Conservation (phyloP, 2,329 filamentous ascomycete species). For the Helotiales sp. region DNA sequence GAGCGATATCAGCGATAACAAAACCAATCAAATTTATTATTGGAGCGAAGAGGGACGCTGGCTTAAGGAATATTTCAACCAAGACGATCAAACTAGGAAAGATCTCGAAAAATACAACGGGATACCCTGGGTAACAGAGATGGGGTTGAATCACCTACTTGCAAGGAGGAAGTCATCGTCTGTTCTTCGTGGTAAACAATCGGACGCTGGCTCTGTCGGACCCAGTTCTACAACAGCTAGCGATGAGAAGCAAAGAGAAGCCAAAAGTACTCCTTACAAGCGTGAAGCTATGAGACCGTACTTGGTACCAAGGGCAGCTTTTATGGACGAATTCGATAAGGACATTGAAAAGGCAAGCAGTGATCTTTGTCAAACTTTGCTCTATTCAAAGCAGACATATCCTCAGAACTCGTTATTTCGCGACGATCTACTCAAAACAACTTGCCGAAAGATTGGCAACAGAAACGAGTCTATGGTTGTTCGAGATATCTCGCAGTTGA, state of each 20-base stretch:
- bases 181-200: conserved; percentile 34
- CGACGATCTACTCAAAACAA: conserved; percentile 39
- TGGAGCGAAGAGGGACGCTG: conserved; percentile 28
- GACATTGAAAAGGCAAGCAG: conserved; percentile 38
- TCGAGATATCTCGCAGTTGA: conserved; percentile 16
- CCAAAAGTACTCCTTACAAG: conserved; percentile 41
- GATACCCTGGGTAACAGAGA: conserved; percentile 5
- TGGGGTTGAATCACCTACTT: conserved; percentile 29
- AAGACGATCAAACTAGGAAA: conserved; percentile 6
- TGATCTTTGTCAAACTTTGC: conserved; percentile 32
- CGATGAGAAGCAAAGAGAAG: conserved; percentile 41
- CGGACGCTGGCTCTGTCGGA: conserved; percentile 23
- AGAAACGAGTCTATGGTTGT: conserved; percentile 40
- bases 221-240: conserved; percentile 36
- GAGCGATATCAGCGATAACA: conserved; percentile 10
- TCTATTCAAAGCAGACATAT: conserved; percentile 34
- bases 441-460: conserved; percentile 35
- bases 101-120: conserved; percentile 1
- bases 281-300: conserved; percentile 38
- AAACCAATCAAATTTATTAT: conserved; percentile 31
- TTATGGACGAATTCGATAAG: conserved; percentile 38
- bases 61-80: conserved; percentile 33
- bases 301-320: conserved; percentile 42
- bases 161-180: conserved; percentile 34
- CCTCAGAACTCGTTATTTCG: conserved; percentile 40